phyloP scores from a whole-genome alignment of 495 filamentous ascomycete genomes.

The Hypoxylon cercidicola region DNA sequence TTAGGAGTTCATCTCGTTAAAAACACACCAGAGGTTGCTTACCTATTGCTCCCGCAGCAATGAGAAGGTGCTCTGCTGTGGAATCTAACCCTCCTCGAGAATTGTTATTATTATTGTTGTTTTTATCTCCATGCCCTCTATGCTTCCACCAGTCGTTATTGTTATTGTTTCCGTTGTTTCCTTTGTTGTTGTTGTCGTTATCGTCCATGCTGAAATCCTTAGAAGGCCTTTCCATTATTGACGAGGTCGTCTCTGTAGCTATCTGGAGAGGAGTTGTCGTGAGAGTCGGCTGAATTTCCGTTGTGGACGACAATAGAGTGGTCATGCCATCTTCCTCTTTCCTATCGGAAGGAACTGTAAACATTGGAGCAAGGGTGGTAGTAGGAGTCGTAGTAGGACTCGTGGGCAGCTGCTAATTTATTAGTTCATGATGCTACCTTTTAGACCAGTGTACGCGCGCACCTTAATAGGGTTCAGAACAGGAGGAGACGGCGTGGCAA shows the following conservation, averaged over 20 bases:
- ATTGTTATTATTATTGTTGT: conserved; percentile 25
- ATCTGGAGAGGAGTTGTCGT: conserved; percentile 4
- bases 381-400: no score
- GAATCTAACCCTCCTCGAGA: conserved; percentile 43
- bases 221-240: background rate
- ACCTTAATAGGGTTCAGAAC: background rate
- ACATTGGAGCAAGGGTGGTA: background rate
- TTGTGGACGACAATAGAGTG: conserved; percentile 2
- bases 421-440: conserved; percentile 12
- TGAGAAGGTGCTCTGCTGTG: conserved; percentile 55
- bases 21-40: conserved; percentile 19
- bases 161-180: no score
- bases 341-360: background rate
- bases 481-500: background rate
- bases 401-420: background rate
- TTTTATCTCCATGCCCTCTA: conserved; percentile 10
- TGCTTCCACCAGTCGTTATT: conserved; percentile 6
- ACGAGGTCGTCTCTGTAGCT: background rate
- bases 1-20: conserved; percentile 7
- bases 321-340: conserved; percentile 7
- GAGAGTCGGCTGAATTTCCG: background rate
- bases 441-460: conserved; percentile 1
- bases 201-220: conserved; percentile 22
- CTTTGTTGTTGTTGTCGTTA: conserved; percentile 13
- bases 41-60: conserved; percentile 63